These are phyloP conservation scores for Purshia tridentata DNA, from an alignment of 306 rosid species.

Conservation along the genomic window DNA sequence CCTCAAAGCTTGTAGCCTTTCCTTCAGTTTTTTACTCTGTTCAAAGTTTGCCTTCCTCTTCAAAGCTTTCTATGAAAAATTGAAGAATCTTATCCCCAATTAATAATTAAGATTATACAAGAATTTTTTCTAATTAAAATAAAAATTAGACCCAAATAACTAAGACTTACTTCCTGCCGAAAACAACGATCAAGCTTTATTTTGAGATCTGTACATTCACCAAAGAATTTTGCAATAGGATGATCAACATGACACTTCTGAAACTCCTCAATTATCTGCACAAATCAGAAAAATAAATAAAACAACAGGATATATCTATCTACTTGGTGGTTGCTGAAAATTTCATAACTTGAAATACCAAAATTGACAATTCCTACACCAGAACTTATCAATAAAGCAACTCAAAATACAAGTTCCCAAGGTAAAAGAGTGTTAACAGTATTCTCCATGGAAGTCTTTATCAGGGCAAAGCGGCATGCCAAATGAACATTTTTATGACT, in stretches of 20 bases:
- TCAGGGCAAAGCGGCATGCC: neutral
- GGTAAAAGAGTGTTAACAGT: neutral
- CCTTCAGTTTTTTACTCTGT: conserved; percentile 75
- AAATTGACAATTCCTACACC: neutral
- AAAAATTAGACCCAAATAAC: neutral
- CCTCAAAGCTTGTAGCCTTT: conserved; percentile 61
- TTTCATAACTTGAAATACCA: neutral
- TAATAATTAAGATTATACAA: conserved; percentile 3
- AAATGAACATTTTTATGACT: neutral
- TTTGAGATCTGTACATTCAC: conserved; percentile 87
- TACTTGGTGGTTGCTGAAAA: neutral
- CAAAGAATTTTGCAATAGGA: conserved; percentile 73
- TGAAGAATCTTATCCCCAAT: neutral
- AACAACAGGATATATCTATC: neutral
- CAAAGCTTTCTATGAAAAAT: conserved; percentile 68
- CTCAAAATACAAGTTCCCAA: neutral
- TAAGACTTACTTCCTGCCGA: conserved; percentile 70
- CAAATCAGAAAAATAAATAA: neutral
- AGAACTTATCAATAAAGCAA: neutral
- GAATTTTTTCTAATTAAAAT: neutral
- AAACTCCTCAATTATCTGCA: conserved; percentile 72
- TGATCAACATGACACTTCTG: conserved; percentile 84
- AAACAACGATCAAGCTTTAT: conserved; percentile 90
- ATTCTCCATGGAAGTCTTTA: neutral
- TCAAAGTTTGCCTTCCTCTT: conserved; percentile 95